phyloP scores from a whole-genome alignment of 495 filamentous ascomycete species.

The Penicillium manginii region DNA sequence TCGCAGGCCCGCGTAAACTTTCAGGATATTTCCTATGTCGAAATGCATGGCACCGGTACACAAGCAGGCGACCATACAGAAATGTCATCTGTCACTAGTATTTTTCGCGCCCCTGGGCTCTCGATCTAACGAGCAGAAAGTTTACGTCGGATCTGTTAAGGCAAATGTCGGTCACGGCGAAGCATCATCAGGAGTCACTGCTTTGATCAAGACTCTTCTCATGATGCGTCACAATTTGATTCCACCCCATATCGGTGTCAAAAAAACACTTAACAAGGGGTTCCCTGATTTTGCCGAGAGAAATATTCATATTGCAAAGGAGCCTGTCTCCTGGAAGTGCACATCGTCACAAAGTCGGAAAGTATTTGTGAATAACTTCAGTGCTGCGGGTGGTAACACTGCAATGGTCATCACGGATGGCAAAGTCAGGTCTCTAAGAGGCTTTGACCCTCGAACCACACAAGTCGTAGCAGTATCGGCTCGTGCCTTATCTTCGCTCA shows the following conservation, averaged over 20 bases:
- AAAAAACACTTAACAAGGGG: constrained; percentile 42
- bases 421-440: constrained; percentile 14
- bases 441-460: background rate
- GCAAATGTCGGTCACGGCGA: constrained; percentile 47
- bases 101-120: constrained; percentile 29
- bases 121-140: background rate
- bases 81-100: constrained; percentile 30
- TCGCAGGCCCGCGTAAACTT: constrained; percentile 50
- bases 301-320: background rate
- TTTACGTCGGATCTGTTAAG: constrained; percentile 36
- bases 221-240: constrained; percentile 38
- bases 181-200: constrained; percentile 33
- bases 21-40: constrained; percentile 53
- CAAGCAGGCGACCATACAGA: constrained; percentile 44
- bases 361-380: constrained; percentile 41
- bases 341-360: constrained; percentile 6
- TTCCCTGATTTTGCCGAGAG: background rate
- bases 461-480: constrained; percentile 4
- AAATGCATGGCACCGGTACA: constrained; percentile 54
- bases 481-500: background rate
- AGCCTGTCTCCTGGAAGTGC: background rate
- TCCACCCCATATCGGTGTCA: constrained; percentile 46
- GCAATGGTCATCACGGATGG: constrained; percentile 31
- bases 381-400: constrained; percentile 41
- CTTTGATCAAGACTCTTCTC: constrained; percentile 39